These are phyloP conservation scores for Volutella citrinella DNA, from an alignment of 2,329 filamentous ascomycete species.

Conservation along the genomic window DNA sequence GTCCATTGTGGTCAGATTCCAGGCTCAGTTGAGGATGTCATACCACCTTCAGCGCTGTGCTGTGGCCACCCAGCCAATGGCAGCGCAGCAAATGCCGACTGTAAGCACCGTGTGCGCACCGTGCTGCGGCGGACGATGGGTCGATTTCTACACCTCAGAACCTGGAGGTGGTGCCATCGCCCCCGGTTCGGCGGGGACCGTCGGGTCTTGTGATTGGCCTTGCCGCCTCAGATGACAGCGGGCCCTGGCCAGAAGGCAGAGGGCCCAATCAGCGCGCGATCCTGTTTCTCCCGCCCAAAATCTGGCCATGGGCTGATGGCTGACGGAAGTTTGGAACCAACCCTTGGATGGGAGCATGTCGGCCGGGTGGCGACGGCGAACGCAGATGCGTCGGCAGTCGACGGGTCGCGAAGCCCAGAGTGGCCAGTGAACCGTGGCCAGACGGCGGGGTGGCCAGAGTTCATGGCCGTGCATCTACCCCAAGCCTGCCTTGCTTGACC, in stretches of 20 bases:
- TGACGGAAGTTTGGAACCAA: constrained; percentile 7
- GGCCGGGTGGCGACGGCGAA: no score
- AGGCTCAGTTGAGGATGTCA: constrained; percentile 22
- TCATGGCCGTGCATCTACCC: background rate
- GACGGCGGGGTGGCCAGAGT: background rate
- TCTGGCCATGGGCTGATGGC: constrained; percentile 19
- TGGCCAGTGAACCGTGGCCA: background rate
- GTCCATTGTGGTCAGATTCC: constrained; percentile 28
- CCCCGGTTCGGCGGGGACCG: constrained; percentile 24
- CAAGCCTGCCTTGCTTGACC: constrained; percentile 12
- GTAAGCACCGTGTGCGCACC: constrained; percentile 18
- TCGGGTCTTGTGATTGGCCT: constrained; percentile 20
- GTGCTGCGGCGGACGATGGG: constrained; percentile 18
- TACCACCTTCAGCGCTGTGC: constrained; percentile 16
- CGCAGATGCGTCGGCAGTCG: no score
- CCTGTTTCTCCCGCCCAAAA: constrained; percentile 24
- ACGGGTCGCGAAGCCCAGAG: no score
- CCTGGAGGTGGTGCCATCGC: constrained; percentile 24
- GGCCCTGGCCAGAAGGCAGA: constrained; percentile 6
- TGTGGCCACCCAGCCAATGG: constrained; percentile 16
- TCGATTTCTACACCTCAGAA: constrained; percentile 19
- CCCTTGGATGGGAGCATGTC: no score
- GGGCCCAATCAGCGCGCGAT: constrained; percentile 9
- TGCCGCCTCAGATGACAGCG: constrained; percentile 7
- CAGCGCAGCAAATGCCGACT: background rate